Evolutionary conservation across 441 rosid species (phyloP), one percentile per base, ranked within the genome.

Genomic region (Omphalea diandra): DNA sequence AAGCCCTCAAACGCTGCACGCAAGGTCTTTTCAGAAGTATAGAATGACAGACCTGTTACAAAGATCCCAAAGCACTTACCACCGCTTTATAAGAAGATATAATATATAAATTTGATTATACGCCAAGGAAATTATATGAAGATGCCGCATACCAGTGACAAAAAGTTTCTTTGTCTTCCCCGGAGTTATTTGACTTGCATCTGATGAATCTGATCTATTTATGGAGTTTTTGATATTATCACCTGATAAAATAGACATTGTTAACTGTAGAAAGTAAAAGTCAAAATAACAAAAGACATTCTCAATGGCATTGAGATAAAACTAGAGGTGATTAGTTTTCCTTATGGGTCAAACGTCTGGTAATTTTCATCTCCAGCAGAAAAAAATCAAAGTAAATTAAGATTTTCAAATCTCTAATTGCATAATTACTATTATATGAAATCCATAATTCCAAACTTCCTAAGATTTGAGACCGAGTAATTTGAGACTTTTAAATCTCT

Each of bases 21-120:
- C 49, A 94, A 73, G 65, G 97, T 94, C 83, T 91, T 94, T 87
- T 91, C 99, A 1, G 97, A 94, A 29, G 99, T 90, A 79, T 94
- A 94, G 80, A 94, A 94, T 32, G 99, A 94, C 61, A 94, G 78
- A 53, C 97, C 99, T 91, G 81, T 56, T 31, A 59, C 18, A 52
- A 38, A 67, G n/a, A 44, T 55, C 6, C n/a, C 26, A 41, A 41
- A 58, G 35, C 32, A 52, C 43, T 22, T 64, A 70, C 24, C 62
- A 71, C 53, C 31, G 69, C 26, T 63, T 29, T 24, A 18, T n/a
- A 24, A 14, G 5, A 61, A 62, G 20, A 54, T 5, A 29, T 52
- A 26, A 24, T 24, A 1, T n/a, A n/a, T n/a, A n/a, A n/a, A 33
- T 43, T 8, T 17, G 53, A 29, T 18, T 15, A 17, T 14, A n/a